Evolutionary conservation across 164 flowering plant species (phyloP), one percentile per base, ranked within the genome.

Genomic region (Taxillus chinensis): DNA sequence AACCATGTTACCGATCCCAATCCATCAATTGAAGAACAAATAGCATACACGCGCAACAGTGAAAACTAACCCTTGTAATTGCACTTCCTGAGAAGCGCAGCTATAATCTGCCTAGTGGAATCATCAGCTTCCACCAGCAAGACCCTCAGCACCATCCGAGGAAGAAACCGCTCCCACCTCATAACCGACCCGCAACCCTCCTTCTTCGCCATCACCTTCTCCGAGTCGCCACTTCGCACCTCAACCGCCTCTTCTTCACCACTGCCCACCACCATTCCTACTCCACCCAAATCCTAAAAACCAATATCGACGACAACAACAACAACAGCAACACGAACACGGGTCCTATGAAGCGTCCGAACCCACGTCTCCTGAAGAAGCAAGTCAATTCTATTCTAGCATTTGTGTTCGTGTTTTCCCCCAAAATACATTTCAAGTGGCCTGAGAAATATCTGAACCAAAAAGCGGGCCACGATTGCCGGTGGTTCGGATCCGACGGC

Each of bases 51-150:
- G 7, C 10, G 46, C 2, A 70, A 4, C 6, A 14, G 27, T 14
- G 27, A 4, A 4, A 27, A 51, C 6, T 9, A 40, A 88, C 96
- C 96, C 85, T 54, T 83, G 75, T 84, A 86, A 62, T 83, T 79
- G 67, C 90, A 86, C 78, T 86, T 89, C 64, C 90, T 75, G 45
- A 89, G 84, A 54, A 89, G 90, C 5, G 92, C 96, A 11, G 89
- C 63, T 13, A 89, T 81, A 70, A 89, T 82, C 71, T 84, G 87
- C 66, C 96, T 49, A 14, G 96, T 86, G 2, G 86, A 86, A 70
- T 85, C 92, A 67, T 89, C 96, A 49, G 87, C 79, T 74, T 89
- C 96, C 41, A 89, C 96, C 68, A 89, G 62, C 74, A 89, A 65
- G 37, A 89, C 85, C 64, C 90, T 82, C 10, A 89, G 58, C 27